phyloP scores from a whole-genome alignment of 2,329 filamentous ascomycete species.

The Didymella lethalis region DNA sequence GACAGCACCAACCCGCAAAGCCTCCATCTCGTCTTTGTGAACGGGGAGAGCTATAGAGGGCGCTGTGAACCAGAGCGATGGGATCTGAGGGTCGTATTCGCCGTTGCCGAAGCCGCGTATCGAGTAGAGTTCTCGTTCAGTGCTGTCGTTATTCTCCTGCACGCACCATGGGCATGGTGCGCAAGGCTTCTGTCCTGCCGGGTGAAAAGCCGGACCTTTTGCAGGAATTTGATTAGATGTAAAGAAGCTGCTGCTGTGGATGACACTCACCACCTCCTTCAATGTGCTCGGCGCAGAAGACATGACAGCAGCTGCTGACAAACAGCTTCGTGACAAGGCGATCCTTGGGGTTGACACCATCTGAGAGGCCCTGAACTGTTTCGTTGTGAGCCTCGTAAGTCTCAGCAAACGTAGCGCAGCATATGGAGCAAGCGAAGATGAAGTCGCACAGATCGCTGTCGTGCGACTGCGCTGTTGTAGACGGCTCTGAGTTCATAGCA shows the following conservation, averaged over 20 bases:
- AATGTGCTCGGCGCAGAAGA: constrained; percentile 59
- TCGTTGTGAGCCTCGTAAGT: constrained; percentile 53
- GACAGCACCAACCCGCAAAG: constrained; percentile 48
- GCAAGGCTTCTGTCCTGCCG: constrained; percentile 49
- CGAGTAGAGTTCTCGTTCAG: constrained; percentile 52
- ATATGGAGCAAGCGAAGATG: constrained; percentile 60
- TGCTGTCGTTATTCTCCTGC: constrained; percentile 46
- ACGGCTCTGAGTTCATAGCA: constrained; percentile 25
- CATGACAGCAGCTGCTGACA: constrained; percentile 59
- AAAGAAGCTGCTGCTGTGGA: background rate
- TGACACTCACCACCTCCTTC: constrained; percentile 56
- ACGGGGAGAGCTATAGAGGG: constrained; percentile 56
- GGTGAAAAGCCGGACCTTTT: constrained; percentile 59
- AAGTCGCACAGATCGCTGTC: constrained; percentile 52
- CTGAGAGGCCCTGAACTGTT: constrained; percentile 49
- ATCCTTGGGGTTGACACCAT: constrained; percentile 47
- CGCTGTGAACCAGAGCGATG: constrained; percentile 52
- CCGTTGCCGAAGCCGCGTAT: constrained; percentile 55
- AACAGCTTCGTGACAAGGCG: constrained; percentile 56
- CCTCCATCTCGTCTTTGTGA: constrained; percentile 50
- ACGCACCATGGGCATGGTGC: constrained; percentile 58
- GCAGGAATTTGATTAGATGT: constrained; percentile 3
- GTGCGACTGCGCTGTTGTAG: constrained; percentile 27
- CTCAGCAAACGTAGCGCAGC: constrained; percentile 56
- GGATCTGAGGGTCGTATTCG: constrained; percentile 55